These are phyloP conservation scores for Epichloe glyceriae DNA, from an alignment of 2,329 filamentous ascomycete genomes.

Conservation along the genomic window DNA sequence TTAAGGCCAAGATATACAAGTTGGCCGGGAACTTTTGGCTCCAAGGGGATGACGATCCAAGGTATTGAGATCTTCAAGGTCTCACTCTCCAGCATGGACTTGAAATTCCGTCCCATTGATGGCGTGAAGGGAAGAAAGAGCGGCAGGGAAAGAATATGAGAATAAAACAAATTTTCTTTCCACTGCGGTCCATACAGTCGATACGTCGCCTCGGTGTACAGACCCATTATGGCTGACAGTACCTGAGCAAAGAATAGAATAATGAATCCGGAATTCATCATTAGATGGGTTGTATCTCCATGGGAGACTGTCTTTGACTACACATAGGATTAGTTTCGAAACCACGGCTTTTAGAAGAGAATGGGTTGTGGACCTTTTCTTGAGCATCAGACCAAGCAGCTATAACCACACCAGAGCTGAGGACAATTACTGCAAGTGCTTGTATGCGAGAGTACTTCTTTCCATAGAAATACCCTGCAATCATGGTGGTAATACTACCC, in stretches of 20 bases:
- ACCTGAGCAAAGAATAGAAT: slow-evolving; percentile 83
- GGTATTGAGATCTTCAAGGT: slow-evolving; percentile 30
- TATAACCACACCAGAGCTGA: slow-evolving; percentile 76
- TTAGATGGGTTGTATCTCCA: slow-evolving; percentile 12
- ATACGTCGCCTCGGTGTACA: slow-evolving; percentile 90
- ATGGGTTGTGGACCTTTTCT: slow-evolving; percentile 50
- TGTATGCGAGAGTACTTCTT: slow-evolving; percentile 75
- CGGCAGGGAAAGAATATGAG: slow-evolving; percentile 60
- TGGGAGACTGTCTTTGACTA: neutral
- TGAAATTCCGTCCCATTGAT: slow-evolving; percentile 51
- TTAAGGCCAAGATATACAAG: slow-evolving; percentile 60
- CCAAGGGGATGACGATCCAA: slow-evolving; percentile 6
- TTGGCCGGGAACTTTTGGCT: slow-evolving; percentile 45
- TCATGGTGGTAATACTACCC: slow-evolving; percentile 94
- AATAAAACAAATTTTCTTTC: slow-evolving; percentile 95
- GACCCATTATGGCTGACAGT: slow-evolving; percentile 83
- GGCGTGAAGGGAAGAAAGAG: slow-evolving; percentile 62
- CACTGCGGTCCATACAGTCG: slow-evolving; percentile 75
- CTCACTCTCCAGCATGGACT: slow-evolving; percentile 48
- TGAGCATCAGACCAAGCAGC: slow-evolving; percentile 84
- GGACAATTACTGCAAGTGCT: slow-evolving; percentile 63
- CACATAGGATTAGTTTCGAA: neutral
- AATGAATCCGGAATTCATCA: slow-evolving; percentile 51
- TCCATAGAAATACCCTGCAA: slow-evolving; percentile 75
- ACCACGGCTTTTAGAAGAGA: neutral